Evolutionary conservation across 768 basidiomycete species (phyloP).

Genomic region (Fomitopsis serialis): DNA sequence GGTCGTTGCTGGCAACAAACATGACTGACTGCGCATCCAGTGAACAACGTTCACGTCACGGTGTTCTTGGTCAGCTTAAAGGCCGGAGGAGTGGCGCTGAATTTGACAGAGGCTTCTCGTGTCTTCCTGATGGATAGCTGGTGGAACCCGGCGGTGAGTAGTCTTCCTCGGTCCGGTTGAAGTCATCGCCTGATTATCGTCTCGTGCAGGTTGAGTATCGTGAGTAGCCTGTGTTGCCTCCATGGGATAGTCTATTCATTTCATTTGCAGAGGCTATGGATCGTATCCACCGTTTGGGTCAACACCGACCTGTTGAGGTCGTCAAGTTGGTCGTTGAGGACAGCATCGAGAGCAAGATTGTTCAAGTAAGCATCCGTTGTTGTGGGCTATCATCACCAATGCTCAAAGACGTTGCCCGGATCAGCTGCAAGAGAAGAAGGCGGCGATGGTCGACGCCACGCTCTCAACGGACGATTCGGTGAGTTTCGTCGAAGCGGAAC

Average conservation of each 20-base stretch:
- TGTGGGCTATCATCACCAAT: neutral
- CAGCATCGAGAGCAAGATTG: constrained; percentile 91
- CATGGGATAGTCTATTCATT: neutral
- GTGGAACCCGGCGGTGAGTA: constrained; percentile 91
- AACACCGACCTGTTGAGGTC: constrained; percentile 87
- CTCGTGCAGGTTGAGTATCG: constrained; percentile 66
- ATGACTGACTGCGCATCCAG: constrained; percentile 30
- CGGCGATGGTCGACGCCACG: constrained; percentile 90
- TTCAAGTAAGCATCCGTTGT: constrained; percentile 47
- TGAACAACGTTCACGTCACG: constrained; percentile 90
- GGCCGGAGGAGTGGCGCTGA: constrained; percentile 91
- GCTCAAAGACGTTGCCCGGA: neutral
- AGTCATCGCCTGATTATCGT: neutral
- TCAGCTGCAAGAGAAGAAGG: constrained; percentile 94
- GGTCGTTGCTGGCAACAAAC: neutral
- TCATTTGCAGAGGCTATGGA: constrained; percentile 82
- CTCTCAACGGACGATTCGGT: constrained; percentile 78
- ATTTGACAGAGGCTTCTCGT: constrained; percentile 85
- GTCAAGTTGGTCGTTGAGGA: constrained; percentile 95
- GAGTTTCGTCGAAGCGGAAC: constrained; percentile 18
- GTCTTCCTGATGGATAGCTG: constrained; percentile 97
- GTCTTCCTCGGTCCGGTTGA: neutral
- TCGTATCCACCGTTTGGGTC: constrained; percentile 94
- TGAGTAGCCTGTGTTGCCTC: constrained; percentile 32
- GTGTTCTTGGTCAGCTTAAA: constrained; percentile 97